A percentile compares a stretch with the other conserved stretches of the same genome.
phyloP scores from a whole-genome alignment of 441 rosid genomes.

The Pelargonium fulgidum region DNA sequence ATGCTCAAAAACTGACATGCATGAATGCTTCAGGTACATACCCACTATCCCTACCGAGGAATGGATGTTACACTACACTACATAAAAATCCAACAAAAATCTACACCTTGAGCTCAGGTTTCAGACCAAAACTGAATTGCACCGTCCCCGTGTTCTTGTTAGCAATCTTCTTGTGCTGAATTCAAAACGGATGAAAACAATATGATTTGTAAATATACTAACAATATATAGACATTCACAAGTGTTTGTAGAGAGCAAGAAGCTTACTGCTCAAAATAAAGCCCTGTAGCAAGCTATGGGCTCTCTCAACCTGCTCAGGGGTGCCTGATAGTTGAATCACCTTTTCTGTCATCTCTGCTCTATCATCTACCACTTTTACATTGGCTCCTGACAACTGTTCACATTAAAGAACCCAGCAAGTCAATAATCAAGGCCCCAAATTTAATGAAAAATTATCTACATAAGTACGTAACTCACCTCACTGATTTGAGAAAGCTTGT shows the following conservation, averaged over 20 bases:
- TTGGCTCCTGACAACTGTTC: conserved; percentile 86
- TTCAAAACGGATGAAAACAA: no score
- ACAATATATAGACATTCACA: no score
- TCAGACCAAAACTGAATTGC: no score
- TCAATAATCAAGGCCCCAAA: conserved; percentile 8
- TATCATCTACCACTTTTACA: conserved; percentile 65
- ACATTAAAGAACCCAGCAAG: conserved; percentile 9
- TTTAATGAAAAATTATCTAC: not conserved
- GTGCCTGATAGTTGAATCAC: conserved; percentile 81
- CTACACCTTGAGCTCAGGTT: no score
- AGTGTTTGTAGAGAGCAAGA: not conserved
- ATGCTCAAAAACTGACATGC: no score
- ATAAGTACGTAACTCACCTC: conserved; percentile 45
- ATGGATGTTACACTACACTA: no score
- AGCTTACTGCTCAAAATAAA: conserved; percentile 88
- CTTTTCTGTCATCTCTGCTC: conserved; percentile 57
- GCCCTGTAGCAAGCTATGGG: conserved; percentile 95
- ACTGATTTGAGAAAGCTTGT: conserved; percentile 81
- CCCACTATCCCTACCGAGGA: no score
- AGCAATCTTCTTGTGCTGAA: no score
- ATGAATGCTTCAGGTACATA: no score
- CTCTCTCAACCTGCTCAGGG: conserved; percentile 86
- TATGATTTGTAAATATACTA: no score
- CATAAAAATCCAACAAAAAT: no score
- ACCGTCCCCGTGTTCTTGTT: no score